Evolutionary conservation across 1,284 basidiomycete species (phyloP).

Genomic region (Salmacisia buchloeana): DNA sequence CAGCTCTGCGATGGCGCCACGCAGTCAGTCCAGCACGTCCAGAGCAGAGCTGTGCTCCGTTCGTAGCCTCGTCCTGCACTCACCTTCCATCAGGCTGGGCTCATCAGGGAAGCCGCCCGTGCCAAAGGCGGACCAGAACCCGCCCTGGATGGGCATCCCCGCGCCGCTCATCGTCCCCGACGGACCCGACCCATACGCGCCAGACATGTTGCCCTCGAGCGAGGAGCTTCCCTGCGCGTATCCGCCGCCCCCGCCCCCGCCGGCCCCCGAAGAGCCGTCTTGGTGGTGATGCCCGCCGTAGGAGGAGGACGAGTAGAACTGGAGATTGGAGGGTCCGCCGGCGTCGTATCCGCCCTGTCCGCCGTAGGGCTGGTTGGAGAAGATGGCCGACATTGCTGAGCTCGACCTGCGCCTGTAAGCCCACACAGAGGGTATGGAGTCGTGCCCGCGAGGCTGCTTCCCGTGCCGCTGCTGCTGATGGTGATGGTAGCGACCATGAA

Average conservation of each 20-base stretch:
- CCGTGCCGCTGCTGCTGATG: no score
- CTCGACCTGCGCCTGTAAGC: no score
- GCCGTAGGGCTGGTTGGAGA: conserved; percentile 8
- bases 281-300: no score
- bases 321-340: conserved; percentile 13
- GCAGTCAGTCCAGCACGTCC: background rate
- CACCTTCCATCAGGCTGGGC: conserved; percentile 45
- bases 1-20: conserved; percentile 62
- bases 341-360: background rate
- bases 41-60: background rate
- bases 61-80: background rate
- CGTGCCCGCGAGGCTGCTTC: no score
- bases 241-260: background rate
- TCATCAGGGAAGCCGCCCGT: conserved; percentile 49
- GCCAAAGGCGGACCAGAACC: conserved; percentile 46
- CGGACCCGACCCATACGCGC: conserved; percentile 15
- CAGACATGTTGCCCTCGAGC: conserved; percentile 41
- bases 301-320: conserved; percentile 14
- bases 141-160: conserved; percentile 38
- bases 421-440: no score
- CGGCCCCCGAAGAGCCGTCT: background rate
- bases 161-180: conserved; percentile 26
- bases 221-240: no score
- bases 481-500: no score
- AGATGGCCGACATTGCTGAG: conserved; percentile 6